Conservation (phyloP, 768 basidiomycete genomes). For the Rhizopogon vesiculosus region DNA sequence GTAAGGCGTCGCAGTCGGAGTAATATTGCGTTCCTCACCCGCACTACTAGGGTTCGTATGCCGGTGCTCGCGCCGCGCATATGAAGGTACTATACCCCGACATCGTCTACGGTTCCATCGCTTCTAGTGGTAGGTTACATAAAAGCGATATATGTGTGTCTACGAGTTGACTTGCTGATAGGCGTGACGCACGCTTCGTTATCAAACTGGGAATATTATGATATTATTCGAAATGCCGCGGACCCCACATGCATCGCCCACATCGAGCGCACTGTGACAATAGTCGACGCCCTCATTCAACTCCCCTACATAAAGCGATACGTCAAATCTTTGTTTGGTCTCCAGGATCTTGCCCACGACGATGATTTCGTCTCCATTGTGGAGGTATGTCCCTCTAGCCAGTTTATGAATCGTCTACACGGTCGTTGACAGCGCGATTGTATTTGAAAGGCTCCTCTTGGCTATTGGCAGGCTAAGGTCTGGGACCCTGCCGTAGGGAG, state of each 20-base stretch:
- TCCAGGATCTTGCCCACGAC: constrained; percentile 61
- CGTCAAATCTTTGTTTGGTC: constrained; percentile 76
- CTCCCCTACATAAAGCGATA: constrained; percentile 38
- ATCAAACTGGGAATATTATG: constrained; percentile 85
- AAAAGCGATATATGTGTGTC: not conserved
- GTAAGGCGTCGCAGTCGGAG: constrained; percentile 35
- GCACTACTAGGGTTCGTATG: constrained; percentile 69
- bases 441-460: constrained; percentile 48
- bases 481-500: constrained; percentile 78
- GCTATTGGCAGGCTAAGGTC: constrained; percentile 76
- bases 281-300: constrained; percentile 60
- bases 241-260: constrained; percentile 57
- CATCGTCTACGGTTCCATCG: constrained; percentile 86
- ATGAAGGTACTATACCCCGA: constrained; percentile 86
- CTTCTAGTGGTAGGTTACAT: constrained; percentile 63
- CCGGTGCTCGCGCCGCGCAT: constrained; percentile 90
- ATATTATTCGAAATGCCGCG: constrained; percentile 68
- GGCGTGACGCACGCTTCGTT: constrained; percentile 84
- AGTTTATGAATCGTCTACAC: constrained; percentile 3
- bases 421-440: not conserved
- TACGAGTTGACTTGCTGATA: constrained; percentile 19
- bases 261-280: constrained; percentile 50
- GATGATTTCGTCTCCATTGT: constrained; percentile 75
- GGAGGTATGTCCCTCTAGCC: constrained; percentile 36
- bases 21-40: not conserved